Base-by-base conservation (phyloP, 805 yeast species). In the Metschnikowia aberdeeniae region DNA sequence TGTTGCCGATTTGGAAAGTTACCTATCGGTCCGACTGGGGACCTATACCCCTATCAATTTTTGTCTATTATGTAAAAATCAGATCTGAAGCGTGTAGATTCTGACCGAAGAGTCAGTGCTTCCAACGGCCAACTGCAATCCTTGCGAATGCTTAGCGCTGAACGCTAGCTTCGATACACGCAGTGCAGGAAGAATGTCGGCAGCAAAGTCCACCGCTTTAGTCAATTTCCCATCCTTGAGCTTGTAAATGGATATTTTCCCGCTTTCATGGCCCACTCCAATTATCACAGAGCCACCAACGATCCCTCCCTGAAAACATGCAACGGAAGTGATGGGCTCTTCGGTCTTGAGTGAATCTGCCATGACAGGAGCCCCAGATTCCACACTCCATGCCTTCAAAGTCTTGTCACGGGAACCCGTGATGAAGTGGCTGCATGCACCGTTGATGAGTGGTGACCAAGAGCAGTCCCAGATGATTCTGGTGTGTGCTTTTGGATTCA, bases 401-500 rank as follows among this genome's bases (percentile, higher is more conserved):
- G 81, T 76, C 58, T 83, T 86, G 62, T 93, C 99, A 62, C 99
- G 79, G 2, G 96, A 84, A 0, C 84, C 95, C 0, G 97, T 90
- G 12, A 86, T 74, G 58, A 92, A 90, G n/a, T 62, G 61, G 20
- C 50, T 39, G 19, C 14, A 13, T 22, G 42, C 34, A 3, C 60
- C 61, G 10, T 55, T 52, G 3, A 45, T 31, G n/a, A 57, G 48
- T 4, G 89, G 88, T 0, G 82, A 69, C 96, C 97, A 93, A 32
- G 86, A 78, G 60, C 92, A 83, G 67, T 93, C 98, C 99, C 99
- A 95, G 35, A 93, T 80, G 56, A 93, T 92, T 64, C 97, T 80
- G 1, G 84, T 64, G 60, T 95, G 99, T 0, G 97, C 97, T 61
- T 85, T 88, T 30, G 78, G 78, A 44, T 77, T 73, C 14, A 66